Base-by-base conservation (phyloP, 352 stramenopile genomes). In the Globisporangium uncinulatum region DNA sequence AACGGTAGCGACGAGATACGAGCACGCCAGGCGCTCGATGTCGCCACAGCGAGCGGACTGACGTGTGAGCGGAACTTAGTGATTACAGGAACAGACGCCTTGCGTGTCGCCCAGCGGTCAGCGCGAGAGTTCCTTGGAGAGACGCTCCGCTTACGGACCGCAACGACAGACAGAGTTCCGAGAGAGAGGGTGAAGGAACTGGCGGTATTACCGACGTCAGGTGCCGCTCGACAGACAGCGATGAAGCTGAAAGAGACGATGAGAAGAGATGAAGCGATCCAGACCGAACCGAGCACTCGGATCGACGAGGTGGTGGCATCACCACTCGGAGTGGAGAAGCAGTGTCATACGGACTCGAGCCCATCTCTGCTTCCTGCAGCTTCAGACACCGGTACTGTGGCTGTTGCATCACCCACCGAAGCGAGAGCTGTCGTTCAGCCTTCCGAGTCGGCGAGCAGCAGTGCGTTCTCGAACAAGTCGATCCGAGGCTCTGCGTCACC, bases 61-160 rank as follows among this genome's bases (percentile, higher is more conserved):
- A 46, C n/a, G n/a, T 64, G 67, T 44, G 53, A 75, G 31, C 65
- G 50, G 43, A 62, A 48, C 14, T 49, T 48, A 34, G 58, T 84
- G 31, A 42, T 76, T 41, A 70, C 65, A 32, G 72, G 63, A 1
- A 29, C 67, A 4, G 64, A 74, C 4, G 76, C 71, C 14, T 67
- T 74, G 42, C 51, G 61, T 4, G 63, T 86, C 17, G 74, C 76
- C 4, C 71, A 69, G 8, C 51, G 61, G 21, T 70, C 67, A 1
- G 62, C 41, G 1, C 57, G 63, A 6, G 70, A 83, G 41, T 76
- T 81, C 57, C 63, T 80, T 41, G 52, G 49, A 3, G 20, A 62
- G 29, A 15, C 51, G 17, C 52, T 57, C 39, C 37, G 46, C 34
- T 36, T 55, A 10, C 4, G 9, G 3, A 21, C 15, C n/a, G n/a